phyloP scores from a whole-genome alignment of 2,329 filamentous ascomycete species.

The Colletotrichum aenigma region DNA sequence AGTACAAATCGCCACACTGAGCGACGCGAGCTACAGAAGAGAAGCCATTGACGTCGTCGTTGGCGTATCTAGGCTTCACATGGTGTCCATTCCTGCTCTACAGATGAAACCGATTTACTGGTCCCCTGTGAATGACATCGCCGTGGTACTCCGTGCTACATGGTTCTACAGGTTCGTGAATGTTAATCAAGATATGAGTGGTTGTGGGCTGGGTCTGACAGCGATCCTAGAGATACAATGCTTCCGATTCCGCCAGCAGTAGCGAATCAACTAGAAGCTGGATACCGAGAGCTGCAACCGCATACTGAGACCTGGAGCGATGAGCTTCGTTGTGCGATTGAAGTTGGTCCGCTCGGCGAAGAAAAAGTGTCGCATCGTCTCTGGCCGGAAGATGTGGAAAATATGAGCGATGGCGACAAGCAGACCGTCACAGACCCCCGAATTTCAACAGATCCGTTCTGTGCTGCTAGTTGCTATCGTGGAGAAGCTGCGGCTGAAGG shows the following conservation, averaged over 20 bases:
- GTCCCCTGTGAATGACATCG: constrained; percentile 90
- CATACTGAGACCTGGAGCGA: constrained; percentile 94
- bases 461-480: constrained; percentile 62
- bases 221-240: constrained; percentile 73
- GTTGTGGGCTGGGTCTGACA: background rate
- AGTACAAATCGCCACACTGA: background rate
- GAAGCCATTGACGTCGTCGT: constrained; percentile 71
- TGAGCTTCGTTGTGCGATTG: constrained; percentile 86
- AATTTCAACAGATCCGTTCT: constrained; percentile 61
- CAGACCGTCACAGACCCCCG: constrained; percentile 32
- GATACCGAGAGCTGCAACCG: constrained; percentile 83
- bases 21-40: background rate
- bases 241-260: constrained; percentile 82
- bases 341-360: constrained; percentile 88
- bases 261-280: constrained; percentile 91
- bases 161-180: constrained; percentile 84
- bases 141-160: constrained; percentile 81
- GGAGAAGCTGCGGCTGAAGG: constrained; percentile 65
- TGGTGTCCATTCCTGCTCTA: constrained; percentile 81
- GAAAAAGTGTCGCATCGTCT: constrained; percentile 86
- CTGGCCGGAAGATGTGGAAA: constrained; percentile 68
- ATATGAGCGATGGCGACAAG: constrained; percentile 21
- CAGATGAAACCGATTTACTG: constrained; percentile 98
- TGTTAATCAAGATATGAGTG: background rate
- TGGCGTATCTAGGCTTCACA: constrained; percentile 86